These are phyloP conservation scores for Quercus wislizeni DNA, from an alignment of 306 rosid species.

Conservation along the genomic window DNA sequence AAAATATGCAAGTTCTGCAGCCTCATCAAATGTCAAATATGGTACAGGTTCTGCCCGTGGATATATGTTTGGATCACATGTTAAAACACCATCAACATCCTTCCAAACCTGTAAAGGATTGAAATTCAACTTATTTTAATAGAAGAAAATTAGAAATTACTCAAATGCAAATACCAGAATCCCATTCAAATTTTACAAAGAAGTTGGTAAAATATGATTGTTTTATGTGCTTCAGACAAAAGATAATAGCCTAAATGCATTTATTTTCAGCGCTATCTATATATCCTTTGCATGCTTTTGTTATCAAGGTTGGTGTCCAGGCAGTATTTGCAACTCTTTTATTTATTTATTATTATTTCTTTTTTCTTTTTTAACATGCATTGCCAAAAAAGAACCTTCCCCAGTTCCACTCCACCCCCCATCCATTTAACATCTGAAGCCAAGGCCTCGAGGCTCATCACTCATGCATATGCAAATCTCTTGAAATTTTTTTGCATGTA, in stretches of 20 bases:
- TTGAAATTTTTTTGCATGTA: neutral
- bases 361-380: neutral
- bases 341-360: neutral
- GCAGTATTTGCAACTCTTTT: neutral
- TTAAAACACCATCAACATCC: conserved; percentile 97
- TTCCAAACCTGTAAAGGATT: conserved; percentile 85
- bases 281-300: neutral
- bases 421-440: conserved; percentile 10
- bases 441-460: conserved; percentile 6
- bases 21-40: conserved; percentile 90
- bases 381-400: neutral
- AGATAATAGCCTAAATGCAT: neutral
- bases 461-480: conserved; percentile 7
- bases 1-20: conserved; percentile 97
- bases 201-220: neutral
- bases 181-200: conserved; percentile 5
- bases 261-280: neutral
- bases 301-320: neutral
- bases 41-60: conserved; percentile 79
- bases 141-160: neutral
- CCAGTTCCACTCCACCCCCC: conserved; percentile 13
- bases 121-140: conserved; percentile 6
- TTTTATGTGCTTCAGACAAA: too few species aligned
- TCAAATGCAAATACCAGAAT: conserved; percentile 9
- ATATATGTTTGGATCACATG: conserved; percentile 85